These are phyloP conservation scores for Carex pumila DNA, from an alignment of 176 grass and related monocot species.

Conservation along the genomic window DNA sequence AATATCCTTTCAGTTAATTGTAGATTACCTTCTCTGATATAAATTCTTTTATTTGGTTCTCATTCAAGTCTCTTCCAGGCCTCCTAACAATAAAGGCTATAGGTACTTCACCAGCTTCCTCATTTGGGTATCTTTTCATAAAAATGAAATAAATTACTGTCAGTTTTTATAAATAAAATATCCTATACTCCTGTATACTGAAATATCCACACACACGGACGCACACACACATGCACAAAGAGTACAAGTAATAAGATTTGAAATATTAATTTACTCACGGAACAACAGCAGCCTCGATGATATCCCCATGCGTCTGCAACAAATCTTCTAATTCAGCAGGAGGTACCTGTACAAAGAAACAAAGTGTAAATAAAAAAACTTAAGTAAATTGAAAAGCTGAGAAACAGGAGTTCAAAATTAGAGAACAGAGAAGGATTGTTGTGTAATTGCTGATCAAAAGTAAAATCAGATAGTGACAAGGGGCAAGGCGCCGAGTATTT, in stretches of 20 bases:
- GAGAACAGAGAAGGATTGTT: background rate
- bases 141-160: background rate
- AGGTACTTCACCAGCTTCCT: conserved; percentile 39
- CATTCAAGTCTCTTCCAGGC: conserved; percentile 10
- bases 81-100: conserved; percentile 26
- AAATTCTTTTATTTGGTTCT: conserved; percentile 25
- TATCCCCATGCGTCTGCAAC: conserved; percentile 19
- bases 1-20: background rate
- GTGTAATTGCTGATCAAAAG: background rate
- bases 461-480: background rate
- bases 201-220: background rate
- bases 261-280: conserved; percentile 25
- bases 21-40: conserved; percentile 29
- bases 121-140: conserved; percentile 32
- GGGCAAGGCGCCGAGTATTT: too few relatives aligned
- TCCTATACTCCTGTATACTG: background rate
- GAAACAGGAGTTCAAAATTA: background rate
- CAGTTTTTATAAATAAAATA: background rate
- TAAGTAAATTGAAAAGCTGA: background rate
- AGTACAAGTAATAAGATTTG: background rate
- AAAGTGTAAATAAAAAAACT: background rate
- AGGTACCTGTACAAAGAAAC: conserved; percentile 25
- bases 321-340: conserved; percentile 39
- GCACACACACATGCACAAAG: too few relatives aligned
- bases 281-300: conserved; percentile 35